Evolutionary conservation across 495 filamentous ascomycete species (phyloP).

Genomic region (Penicillium dipodomyicola): DNA sequence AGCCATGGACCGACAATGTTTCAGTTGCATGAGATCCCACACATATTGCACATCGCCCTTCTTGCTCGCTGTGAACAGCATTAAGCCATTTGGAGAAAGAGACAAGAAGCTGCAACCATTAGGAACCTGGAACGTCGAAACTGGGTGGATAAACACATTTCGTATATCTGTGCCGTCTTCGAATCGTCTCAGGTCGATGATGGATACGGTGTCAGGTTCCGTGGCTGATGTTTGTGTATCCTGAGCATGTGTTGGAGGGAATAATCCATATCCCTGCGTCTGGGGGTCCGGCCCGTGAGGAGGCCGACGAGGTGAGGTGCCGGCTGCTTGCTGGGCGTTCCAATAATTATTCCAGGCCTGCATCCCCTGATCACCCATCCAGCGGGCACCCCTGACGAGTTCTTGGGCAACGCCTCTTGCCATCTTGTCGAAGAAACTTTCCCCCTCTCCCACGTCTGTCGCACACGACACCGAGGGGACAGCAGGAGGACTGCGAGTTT

Average conservation of each 20-base stretch:
- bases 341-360: constrained; percentile 90
- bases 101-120: constrained; percentile 90
- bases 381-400: constrained; percentile 81
- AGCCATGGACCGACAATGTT: constrained; percentile 40
- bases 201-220: constrained; percentile 78
- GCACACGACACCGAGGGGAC: constrained; percentile 71
- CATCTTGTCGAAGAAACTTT: constrained; percentile 79
- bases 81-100: constrained; percentile 79
- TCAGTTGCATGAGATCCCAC: constrained; percentile 82
- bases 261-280: constrained; percentile 41
- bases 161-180: constrained; percentile 46
- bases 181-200: constrained; percentile 73
- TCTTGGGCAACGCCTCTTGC: constrained; percentile 87
- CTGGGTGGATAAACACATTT: constrained; percentile 51
- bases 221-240: constrained; percentile 48
- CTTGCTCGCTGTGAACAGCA: constrained; percentile 81
- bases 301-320: constrained; percentile 27
- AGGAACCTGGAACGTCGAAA: constrained; percentile 76
- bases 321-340: constrained; percentile 58
- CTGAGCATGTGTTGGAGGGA: constrained; percentile 74
- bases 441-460: constrained; percentile 74
- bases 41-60: constrained; percentile 91
- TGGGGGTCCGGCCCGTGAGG: constrained; percentile 29
- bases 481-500: constrained; percentile 68
- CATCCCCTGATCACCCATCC: constrained; percentile 80